Evolutionary conservation across 768 basidiomycete genomes (phyloP).

Genomic region (Russula sp.): DNA sequence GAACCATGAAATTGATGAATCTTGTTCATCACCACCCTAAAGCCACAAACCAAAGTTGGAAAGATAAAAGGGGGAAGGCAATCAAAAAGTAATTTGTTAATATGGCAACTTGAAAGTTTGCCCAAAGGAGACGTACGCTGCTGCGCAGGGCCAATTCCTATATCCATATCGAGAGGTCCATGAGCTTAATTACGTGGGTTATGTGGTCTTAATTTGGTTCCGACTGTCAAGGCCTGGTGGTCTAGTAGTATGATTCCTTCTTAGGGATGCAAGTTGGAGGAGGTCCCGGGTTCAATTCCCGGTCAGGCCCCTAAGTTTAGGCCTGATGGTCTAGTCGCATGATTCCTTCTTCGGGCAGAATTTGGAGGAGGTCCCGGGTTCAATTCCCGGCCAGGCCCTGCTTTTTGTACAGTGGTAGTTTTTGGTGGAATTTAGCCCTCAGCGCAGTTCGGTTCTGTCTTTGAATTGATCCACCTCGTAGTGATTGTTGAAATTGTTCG

Average conservation of each 20-base stretch:
- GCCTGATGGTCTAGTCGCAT: constrained; percentile 22
- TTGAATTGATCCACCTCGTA: no score
- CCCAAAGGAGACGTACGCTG: background rate
- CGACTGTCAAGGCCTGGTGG: constrained; percentile 9
- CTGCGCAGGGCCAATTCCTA: no score
- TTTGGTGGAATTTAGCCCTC: background rate
- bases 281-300: constrained; percentile 89
- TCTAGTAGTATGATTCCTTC: constrained; percentile 22
- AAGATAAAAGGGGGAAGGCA: background rate
- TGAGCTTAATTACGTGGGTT: background rate
- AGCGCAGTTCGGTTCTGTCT: background rate
- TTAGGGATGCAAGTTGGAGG: constrained; percentile 41
- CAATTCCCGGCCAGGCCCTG: constrained; percentile 76
- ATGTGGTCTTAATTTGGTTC: background rate
- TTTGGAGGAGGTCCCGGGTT: constrained; percentile 81
- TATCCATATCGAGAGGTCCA: background rate
- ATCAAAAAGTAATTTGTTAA: background rate
- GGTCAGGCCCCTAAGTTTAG: constrained; percentile 50
- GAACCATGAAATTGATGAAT: background rate
- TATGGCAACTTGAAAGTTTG: background rate
- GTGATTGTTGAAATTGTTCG: background rate
- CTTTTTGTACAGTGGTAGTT: background rate
- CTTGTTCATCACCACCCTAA: background rate
- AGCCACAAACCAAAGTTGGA: background rate
- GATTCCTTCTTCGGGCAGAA: constrained; percentile 21